These are phyloP conservation scores for Sarocladiaceae sp. DNA, from an alignment of 2,329 filamentous ascomycete genomes.

Conservation along the genomic window DNA sequence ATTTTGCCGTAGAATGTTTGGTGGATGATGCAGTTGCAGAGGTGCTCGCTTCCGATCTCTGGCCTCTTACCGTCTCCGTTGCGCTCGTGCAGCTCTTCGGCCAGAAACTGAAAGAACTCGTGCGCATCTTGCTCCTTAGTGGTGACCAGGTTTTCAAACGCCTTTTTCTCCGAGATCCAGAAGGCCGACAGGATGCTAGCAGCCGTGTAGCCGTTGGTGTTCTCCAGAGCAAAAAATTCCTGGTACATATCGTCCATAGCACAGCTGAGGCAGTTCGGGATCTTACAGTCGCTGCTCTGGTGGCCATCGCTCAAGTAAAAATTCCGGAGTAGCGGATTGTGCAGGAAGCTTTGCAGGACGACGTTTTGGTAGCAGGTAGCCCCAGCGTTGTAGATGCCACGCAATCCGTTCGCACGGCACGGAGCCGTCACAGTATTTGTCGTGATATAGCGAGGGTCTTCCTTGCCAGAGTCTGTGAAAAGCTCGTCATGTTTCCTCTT, in stretches of 20 bases:
- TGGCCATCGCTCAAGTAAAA: constrained; percentile 92
- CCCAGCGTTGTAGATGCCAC: constrained; percentile 95
- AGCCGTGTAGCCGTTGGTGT: constrained; percentile 83
- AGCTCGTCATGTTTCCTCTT: constrained; percentile 73
- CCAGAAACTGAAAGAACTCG: constrained; percentile 93
- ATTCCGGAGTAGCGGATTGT: constrained; percentile 85
- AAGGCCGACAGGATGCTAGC: constrained; percentile 83
- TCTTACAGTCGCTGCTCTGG: constrained; percentile 64
- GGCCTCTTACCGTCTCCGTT: constrained; percentile 65
- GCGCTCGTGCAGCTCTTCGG: constrained; percentile 82
- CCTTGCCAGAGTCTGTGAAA: constrained; percentile 56
- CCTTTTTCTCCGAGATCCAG: constrained; percentile 76
- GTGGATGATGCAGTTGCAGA: constrained; percentile 86
- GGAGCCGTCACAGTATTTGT: constrained; percentile 73
- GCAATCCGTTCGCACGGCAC: constrained; percentile 79
- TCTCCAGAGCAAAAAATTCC: constrained; percentile 65
- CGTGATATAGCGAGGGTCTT: constrained; percentile 71
- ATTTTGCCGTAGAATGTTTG: constrained; percentile 91
- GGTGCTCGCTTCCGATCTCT: constrained; percentile 52
- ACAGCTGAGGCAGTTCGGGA: constrained; percentile 58
- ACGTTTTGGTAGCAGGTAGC: constrained; percentile 98
- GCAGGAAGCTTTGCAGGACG: constrained; percentile 85
- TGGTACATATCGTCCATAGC: constrained; percentile 70
- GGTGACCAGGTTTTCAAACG: constrained; percentile 70
- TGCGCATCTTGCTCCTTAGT: constrained; percentile 96